Base-by-base conservation (phyloP, 306 rosid genomes). In the Acacia confusa region DNA sequence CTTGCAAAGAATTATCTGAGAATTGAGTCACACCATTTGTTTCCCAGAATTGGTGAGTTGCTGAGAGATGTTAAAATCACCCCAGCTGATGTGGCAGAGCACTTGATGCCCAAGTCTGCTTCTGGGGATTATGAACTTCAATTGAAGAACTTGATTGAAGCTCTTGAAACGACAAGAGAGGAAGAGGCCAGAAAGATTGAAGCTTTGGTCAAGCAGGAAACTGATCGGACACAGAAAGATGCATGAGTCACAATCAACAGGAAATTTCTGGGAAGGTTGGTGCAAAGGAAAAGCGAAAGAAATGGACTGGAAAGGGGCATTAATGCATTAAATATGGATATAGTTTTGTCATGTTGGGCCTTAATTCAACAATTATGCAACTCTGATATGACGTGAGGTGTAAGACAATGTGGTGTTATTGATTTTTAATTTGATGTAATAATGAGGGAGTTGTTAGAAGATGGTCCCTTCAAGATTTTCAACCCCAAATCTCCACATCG, bases 21-120 rank as follows among this genome's bases (percentile, higher is more conserved):
- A 10, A 47, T 93, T 43, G 91, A 89, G 9, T 82, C 87, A 15
- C 92, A 92, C 74, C 17, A 13, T 20, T 76, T 88, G 64, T 95
- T 84, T 66, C 68, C 70, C 0, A 78, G 47, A 36, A 82, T 95
- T 16, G 0, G 78, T 4, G 77, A 61, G 2, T 14, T 89, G 88
- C 74, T 90, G n/a, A 74, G 67, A 77, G 88, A 87, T 16, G 38
- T 61, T 2, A 61, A 87, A 2, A 88, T 86, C 72, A 85, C 90
- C 0, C 98, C 98, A 22, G 98, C 98, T 20, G 98, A 94, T 30
- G 94, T 94, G n/a, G 97, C 97, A 0, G 95, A 94, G 79, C 89
- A 92, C 82, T 74, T 94, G 84, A 92, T 91, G 97, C 95, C 97
- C 30, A 92, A 90, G 83, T 40, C 64, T 41, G 74, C 84, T 66